phyloP scores from a whole-genome alignment of 768 basidiomycete species.

The Suillus occidentalis region DNA sequence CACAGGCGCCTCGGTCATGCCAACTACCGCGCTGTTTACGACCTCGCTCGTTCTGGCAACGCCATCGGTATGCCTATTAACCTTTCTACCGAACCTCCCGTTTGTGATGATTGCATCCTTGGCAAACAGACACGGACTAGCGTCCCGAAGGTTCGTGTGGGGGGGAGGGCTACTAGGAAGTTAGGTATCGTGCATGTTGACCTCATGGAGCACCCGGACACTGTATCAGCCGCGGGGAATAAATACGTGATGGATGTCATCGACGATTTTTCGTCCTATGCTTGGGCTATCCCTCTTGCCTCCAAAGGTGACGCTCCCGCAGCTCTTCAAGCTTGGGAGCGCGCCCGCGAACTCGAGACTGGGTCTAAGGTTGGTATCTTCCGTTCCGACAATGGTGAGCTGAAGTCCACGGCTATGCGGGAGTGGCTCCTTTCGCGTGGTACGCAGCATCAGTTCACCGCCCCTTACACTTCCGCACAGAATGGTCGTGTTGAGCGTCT shows the following conservation, averaged over 20 bases:
- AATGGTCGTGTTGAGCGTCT: too few species aligned
- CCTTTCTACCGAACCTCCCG: not conserved
- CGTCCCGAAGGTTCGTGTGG: slow-evolving; percentile 7
- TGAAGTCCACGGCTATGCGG: too few species aligned
- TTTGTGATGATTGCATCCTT: slow-evolving; percentile 8
- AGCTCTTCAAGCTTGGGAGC: too few species aligned
- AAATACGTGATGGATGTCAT: too few species aligned
- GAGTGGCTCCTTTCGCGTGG: too few species aligned
- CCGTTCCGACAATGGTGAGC: too few species aligned
- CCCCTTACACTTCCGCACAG: too few species aligned
- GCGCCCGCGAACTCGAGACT: too few species aligned
- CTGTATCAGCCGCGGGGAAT: slow-evolving; percentile 22
- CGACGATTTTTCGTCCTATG: too few species aligned
- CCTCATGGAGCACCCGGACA: slow-evolving; percentile 13
- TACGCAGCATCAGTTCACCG: too few species aligned
- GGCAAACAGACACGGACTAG: slow-evolving; percentile 5
- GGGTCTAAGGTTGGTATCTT: too few species aligned
- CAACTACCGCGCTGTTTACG: slow-evolving; percentile 28
- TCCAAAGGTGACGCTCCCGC: slow-evolving; percentile 26
- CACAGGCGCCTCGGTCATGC: slow-evolving; percentile 29
- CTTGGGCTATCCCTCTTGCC: slow-evolving; percentile 21
- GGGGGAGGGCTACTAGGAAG: not conserved
- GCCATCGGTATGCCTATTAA: slow-evolving; percentile 11
- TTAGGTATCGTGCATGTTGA: slow-evolving; percentile 5
- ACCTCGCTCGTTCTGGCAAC: slow-evolving; percentile 25